Evolutionary conservation across 306 rosid species (phyloP), one percentile per base, ranked within the genome.

Genomic region (Rosa persica): DNA sequence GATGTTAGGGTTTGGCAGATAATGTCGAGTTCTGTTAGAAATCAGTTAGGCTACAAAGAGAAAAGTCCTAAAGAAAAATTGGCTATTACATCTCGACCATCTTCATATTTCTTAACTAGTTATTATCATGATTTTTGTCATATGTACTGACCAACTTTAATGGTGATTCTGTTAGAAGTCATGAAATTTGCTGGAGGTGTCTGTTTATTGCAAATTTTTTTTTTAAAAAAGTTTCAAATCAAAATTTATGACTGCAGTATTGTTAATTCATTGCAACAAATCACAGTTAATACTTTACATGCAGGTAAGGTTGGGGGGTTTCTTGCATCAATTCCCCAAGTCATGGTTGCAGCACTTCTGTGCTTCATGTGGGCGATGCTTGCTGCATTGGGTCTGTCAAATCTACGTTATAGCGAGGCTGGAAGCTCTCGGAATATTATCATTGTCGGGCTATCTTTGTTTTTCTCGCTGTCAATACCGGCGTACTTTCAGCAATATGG

Each of bases 321-420:
- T 84, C 70, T 95, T 85, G 99, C 99, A 49, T 95, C 99, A 79
- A 91, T 95, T 79, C 99, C 99, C 23, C 89, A 89, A 70, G 99
- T 95, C 76, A 93, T 95, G 89, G 97, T 95, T 84, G 99, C 99
- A 67, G 99, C 98, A 72, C 97, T 95, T 44, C 96, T 95, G 69
- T 95, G 99, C 87, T 91, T 86, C 78, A 93, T 95, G 98, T 95
- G 99, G 97, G 99, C 96, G 66, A 93, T 95, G 98, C 97, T 93
- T 82, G 80, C 97, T 16, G 99, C 98, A 58, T 87, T 93, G 71
- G 98, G 99, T 79, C 85, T 95, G 86, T 95, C 99, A 54, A 95
- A 95, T 85, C 93, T 95, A 77, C 99, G 99, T 20, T 95, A 95
- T 43, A 95, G 98, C 78, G 98, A 95, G 90, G 99, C 99, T 12